These are phyloP conservation scores for Wickerhamiella cacticola DNA, from an alignment of 805 yeast species.

Conservation along the genomic window DNA sequence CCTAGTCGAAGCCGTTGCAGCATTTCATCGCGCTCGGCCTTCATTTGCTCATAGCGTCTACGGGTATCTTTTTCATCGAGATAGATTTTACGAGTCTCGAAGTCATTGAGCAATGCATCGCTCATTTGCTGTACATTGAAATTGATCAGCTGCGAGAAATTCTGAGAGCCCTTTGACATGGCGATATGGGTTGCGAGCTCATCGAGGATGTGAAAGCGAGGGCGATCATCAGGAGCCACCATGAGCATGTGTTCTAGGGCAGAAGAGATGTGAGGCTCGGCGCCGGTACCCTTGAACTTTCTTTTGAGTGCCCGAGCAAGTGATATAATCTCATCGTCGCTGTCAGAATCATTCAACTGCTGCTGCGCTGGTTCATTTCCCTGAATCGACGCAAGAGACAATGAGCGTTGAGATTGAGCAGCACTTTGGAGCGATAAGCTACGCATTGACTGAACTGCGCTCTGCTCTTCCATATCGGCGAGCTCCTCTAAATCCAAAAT, in stretches of 20 bases:
- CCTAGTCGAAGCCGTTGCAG: constrained; percentile 59
- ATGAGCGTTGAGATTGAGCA: background rate
- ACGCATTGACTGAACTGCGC: background rate
- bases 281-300: constrained; percentile 44
- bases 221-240: constrained; percentile 31
- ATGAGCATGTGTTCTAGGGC: constrained; percentile 56
- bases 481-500: constrained; percentile 38
- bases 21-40: constrained; percentile 50
- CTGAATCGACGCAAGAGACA: too few relatives aligned
- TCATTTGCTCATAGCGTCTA: constrained; percentile 42
- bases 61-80: constrained; percentile 43
- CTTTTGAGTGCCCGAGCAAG: constrained; percentile 48
- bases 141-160: constrained; percentile 41
- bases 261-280: constrained; percentile 47
- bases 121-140: constrained; percentile 63
- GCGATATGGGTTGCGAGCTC: constrained; percentile 46
- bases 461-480: background rate
- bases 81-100: constrained; percentile 64
- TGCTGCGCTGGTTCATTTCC: too few relatives aligned
- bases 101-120: constrained; percentile 71
- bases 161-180: constrained; percentile 36
- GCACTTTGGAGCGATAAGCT: background rate
- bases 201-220: constrained; percentile 47
- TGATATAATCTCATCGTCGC: constrained; percentile 59
- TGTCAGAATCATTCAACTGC: background rate